Evolutionary conservation across 352 stramenopile genomes (phyloP).

Genomic region (Blastocystis sp.): DNA sequence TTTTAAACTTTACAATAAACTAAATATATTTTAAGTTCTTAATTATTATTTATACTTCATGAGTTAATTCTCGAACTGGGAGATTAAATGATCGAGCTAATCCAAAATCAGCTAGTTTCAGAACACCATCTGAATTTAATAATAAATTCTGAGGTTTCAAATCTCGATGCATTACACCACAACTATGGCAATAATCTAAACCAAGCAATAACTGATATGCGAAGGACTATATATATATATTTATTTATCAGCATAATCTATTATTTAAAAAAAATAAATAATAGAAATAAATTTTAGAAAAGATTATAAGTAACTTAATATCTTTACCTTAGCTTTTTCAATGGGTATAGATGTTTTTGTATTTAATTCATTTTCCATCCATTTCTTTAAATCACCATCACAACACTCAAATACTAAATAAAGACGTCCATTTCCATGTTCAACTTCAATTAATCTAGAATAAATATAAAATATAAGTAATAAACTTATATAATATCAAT

Average conservation of each 20-base stretch:
- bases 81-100: constrained; percentile 82
- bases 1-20: constrained; percentile 12
- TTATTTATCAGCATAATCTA: too few species aligned
- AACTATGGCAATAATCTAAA: constrained; percentile 60
- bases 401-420: constrained; percentile 35
- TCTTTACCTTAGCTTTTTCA: constrained; percentile 52
- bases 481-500: too few species aligned
- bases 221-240: constrained; percentile 50
- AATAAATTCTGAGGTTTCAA: constrained; percentile 93
- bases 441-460: constrained; percentile 21
- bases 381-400: constrained; percentile 8
- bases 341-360: constrained; percentile 49
- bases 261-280: constrained; percentile 37
- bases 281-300: constrained; percentile 5
- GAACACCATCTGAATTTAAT: constrained; percentile 66
- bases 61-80: constrained; percentile 83
- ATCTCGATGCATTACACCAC: constrained; percentile 69
- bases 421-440: constrained; percentile 23
- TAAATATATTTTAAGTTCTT: background rate
- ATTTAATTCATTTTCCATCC: constrained; percentile 41
- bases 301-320: background rate
- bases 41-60: constrained; percentile 54
- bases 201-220: constrained; percentile 57
- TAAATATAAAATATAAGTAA: too few species aligned
- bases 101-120: constrained; percentile 96